These are phyloP conservation scores for Populus ilicifolia DNA, from an alignment of 345 rosid genomes.

Conservation along the genomic window DNA sequence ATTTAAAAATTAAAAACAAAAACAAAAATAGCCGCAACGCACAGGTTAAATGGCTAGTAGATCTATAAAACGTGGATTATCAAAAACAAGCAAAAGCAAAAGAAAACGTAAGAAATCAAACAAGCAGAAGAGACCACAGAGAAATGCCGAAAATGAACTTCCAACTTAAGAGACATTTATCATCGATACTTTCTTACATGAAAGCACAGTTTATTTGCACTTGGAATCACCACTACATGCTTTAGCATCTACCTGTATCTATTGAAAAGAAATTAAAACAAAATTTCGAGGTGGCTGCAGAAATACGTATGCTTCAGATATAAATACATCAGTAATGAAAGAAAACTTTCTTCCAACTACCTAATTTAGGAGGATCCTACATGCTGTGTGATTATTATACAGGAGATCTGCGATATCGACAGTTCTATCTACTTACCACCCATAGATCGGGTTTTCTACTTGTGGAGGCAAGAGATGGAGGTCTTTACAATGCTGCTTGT, in stretches of 20 bases:
- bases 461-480: constrained; percentile 77
- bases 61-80: background rate
- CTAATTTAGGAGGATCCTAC: constrained; percentile 14
- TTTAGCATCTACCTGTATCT: constrained; percentile 14
- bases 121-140: background rate
- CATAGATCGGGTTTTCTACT: constrained; percentile 74
- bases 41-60: no score
- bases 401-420: background rate
- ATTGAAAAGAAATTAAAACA: constrained; percentile 1
- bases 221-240: background rate
- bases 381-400: constrained; percentile 11
- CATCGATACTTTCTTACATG: background rate
- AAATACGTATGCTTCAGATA: background rate
- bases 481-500: constrained; percentile 80
- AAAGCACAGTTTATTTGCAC: background rate
- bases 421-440: constrained; percentile 42
- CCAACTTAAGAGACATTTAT: background rate
- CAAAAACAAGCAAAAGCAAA: background rate
- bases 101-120: background rate
- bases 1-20: no score
- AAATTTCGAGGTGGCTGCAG: constrained; percentile 13
- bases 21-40: no score
- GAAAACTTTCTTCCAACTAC: constrained; percentile 6
- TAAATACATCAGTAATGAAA: background rate
- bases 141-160: background rate